Conservation (phyloP, 179 eudicot genomes). For the Spergularia azorica region DNA sequence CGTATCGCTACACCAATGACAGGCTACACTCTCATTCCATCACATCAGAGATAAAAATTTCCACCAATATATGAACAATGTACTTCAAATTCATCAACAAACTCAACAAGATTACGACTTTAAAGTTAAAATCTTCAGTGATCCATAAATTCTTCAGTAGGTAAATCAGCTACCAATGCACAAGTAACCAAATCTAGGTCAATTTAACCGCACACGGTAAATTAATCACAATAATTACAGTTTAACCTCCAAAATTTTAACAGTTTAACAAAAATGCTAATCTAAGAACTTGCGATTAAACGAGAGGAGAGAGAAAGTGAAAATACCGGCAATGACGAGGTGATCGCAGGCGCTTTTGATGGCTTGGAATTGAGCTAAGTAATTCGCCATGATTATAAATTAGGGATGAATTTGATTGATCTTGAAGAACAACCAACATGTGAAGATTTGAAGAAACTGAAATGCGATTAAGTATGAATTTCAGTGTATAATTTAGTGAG, state of each 20-base stretch:
- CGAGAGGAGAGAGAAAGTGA: background rate
- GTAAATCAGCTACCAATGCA: constrained; percentile 10
- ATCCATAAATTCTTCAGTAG: background rate
- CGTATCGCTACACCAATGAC: background rate
- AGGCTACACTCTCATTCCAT: background rate
- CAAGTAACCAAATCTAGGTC: constrained; percentile 8
- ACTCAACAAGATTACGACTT: background rate
- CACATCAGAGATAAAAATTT: background rate
- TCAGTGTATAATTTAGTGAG: background rate
- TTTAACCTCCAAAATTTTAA: background rate
- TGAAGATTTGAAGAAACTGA: constrained; percentile 5
- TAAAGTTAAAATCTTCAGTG: background rate
- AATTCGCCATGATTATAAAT: constrained; percentile 63
- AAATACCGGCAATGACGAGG: constrained; percentile 75
- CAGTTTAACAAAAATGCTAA: constrained; percentile 12
- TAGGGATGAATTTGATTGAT: constrained; percentile 26
- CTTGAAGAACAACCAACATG: constrained; percentile 45
- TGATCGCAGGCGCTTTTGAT: constrained; percentile 70
- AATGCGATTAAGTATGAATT: background rate
- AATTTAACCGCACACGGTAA: background rate
- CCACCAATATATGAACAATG: background rate
- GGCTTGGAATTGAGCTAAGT: constrained; percentile 87
- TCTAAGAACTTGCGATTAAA: background rate
- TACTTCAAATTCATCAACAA: background rate
- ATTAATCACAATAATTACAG: background rate